Evolutionary conservation across 805 yeast genomes (phyloP), one percentile per base, ranked within the genome.

Genomic region (Lipomyces chichibuensis): DNA sequence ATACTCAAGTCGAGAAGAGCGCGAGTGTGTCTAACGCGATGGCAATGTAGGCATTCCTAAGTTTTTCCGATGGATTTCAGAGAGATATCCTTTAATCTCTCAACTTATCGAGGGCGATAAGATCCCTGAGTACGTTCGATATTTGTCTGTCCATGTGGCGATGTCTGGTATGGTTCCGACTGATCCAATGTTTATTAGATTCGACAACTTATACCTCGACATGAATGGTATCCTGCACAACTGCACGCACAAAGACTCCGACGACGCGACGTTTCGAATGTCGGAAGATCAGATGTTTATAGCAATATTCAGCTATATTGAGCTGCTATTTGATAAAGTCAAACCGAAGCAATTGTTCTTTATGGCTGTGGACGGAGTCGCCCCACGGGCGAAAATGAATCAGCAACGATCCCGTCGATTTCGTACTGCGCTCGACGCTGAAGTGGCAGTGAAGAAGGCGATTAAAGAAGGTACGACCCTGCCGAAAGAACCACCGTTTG

Each of bases 361-460:
- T 77, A 92, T 94, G 97, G 98, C 99, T 2, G 91, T 94, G 74
- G 99, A 94, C 80, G 99, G 99, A 29, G 98, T 94, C 61, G 99
- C 99, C 0, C 99, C 99, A 54, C 83, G 99, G 77, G 99, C 99
- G 11, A 94, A 94, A 76, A 93, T 94, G 97, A 94, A 94, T 77
- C 98, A 94, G 79, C 99, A 94, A 79, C 86, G 99, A 80, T 87
- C 97, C 0, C 88, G 99, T 83, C 87, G 99, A 80, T 94, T 94
- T 78, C 84, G 97, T 78, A 88, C 97, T 37, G 98, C 97, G 0
- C 84, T 87, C 74, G 98, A 94, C 75, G 97, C 97, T 1, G 97
- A 94, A 76, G 87, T 86, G 71, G 88, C 87, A 61, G 76, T 90
- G 75, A 83, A 84, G 66, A 89, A 90, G 76, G 97, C 97, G 4